Evolutionary conservation across 2,329 filamentous ascomycete genomes (phyloP).

Genomic region (Claviceps cyperi): DNA sequence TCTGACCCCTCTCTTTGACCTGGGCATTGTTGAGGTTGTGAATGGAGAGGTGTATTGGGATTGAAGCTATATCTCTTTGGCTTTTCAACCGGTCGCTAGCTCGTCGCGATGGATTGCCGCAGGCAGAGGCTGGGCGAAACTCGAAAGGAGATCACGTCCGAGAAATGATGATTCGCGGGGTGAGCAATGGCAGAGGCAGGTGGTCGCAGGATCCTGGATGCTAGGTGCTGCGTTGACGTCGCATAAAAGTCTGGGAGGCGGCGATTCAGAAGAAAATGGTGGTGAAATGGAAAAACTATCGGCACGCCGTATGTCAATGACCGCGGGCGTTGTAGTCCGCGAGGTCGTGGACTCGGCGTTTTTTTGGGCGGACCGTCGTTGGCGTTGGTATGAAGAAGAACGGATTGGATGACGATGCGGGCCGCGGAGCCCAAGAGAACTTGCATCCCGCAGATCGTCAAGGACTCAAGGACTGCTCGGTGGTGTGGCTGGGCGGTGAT

Average conservation of each 20-base stretch:
- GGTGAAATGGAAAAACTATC: too few relatives aligned
- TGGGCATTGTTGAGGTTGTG: conserved; percentile 15
- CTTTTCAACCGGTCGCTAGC: neutral
- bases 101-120: neutral
- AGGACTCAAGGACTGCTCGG: too few relatives aligned
- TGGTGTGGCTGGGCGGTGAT: too few relatives aligned
- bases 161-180: neutral
- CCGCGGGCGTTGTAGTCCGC: neutral
- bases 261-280: too few relatives aligned
- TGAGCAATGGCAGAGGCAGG: neutral
- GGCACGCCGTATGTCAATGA: too few relatives aligned
- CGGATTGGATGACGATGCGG: conserved; percentile 4
- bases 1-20: conserved; percentile 36
- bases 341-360: conserved; percentile 1
- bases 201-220: neutral
- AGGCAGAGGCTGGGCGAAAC: neutral
- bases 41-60: neutral
- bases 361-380: too few relatives aligned
- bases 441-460: too few relatives aligned
- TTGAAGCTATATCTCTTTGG: neutral
- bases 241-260: too few relatives aligned
- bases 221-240: neutral
- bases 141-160: neutral
- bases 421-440: conserved; percentile 1
- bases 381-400: neutral